Conservation (phyloP, 1,284 basidiomycete genomes). For the Taiwanofungus camphoratus region DNA sequence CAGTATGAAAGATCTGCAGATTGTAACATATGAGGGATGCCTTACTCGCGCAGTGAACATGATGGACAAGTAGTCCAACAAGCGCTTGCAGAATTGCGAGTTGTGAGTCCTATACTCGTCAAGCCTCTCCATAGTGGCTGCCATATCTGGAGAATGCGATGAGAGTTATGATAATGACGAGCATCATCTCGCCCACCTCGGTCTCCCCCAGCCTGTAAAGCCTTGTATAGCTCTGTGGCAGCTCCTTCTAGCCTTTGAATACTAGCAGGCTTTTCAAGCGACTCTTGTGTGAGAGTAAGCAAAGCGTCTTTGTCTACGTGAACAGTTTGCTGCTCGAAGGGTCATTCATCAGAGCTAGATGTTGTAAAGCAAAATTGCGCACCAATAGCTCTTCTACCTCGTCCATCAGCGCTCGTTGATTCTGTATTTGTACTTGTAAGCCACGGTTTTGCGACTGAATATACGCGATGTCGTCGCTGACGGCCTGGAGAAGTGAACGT, state of each 20-base stretch:
- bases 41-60: constrained; percentile 82
- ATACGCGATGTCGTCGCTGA: constrained; percentile 89
- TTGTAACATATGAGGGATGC: not conserved
- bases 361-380: constrained; percentile 23
- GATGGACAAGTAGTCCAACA: constrained; percentile 85
- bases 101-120: constrained; percentile 88
- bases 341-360: not conserved
- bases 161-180: not conserved
- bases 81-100: constrained; percentile 84
- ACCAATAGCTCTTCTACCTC: constrained; percentile 86
- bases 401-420: constrained; percentile 78
- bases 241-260: constrained; percentile 80
- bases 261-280: constrained; percentile 72
- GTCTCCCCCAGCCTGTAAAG: constrained; percentile 86
- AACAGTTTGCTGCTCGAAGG: constrained; percentile 71
- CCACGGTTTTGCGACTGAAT: constrained; percentile 98
- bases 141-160: constrained; percentile 62
- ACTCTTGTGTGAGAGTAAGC: constrained; percentile 77
- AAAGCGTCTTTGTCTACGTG: constrained; percentile 82
- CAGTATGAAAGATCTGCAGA: not conserved
- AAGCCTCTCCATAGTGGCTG: constrained; percentile 88
- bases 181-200: constrained; percentile 46
- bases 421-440: constrained; percentile 95
- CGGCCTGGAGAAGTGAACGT: constrained; percentile 52
- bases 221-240: constrained; percentile 90